Conservation (phyloP, 2,329 filamentous ascomycete species). For the Colletotrichum eremochloae region DNA sequence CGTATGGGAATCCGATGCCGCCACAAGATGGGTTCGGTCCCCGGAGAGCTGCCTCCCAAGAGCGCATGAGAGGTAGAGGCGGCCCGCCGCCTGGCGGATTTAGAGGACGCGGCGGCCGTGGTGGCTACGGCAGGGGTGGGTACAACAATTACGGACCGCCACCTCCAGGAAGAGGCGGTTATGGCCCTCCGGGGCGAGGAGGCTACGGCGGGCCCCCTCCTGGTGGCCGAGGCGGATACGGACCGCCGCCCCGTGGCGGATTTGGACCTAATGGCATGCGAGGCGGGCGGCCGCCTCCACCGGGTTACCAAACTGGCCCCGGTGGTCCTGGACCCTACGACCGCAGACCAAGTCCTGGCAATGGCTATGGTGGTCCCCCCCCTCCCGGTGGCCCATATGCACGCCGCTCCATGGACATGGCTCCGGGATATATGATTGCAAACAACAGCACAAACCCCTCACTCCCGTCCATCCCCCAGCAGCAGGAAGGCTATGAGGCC, state of each 20-base stretch:
- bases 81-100: constrained; percentile 57
- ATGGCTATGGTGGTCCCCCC: constrained; percentile 49
- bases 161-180: constrained; percentile 57
- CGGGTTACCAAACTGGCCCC: constrained; percentile 56
- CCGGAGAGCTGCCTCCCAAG: constrained; percentile 61
- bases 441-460: constrained; percentile 53
- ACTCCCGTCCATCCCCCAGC: constrained; percentile 53
- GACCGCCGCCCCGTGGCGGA: constrained; percentile 55
- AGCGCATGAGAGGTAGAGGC: constrained; percentile 68
- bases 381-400: constrained; percentile 51
- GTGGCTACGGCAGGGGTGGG: constrained; percentile 59
- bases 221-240: constrained; percentile 61
- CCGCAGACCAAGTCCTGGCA: constrained; percentile 53
- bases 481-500: constrained; percentile 54
- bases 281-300: constrained; percentile 58
- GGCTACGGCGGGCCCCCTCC: constrained; percentile 51
- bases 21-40: constrained; percentile 60
- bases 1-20: constrained; percentile 72
- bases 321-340: constrained; percentile 51
- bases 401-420: constrained; percentile 52
- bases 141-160: constrained; percentile 48
- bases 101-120: constrained; percentile 56
- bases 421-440: constrained; percentile 53
- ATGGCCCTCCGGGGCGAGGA: constrained; percentile 56
- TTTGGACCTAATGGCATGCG: constrained; percentile 51